Percentiles rank a stretch among this genome's conserved stretches.
Evolutionary conservation across 2,329 filamentous ascomycete species (phyloP).

Genomic region (Aspergillus persii): DNA sequence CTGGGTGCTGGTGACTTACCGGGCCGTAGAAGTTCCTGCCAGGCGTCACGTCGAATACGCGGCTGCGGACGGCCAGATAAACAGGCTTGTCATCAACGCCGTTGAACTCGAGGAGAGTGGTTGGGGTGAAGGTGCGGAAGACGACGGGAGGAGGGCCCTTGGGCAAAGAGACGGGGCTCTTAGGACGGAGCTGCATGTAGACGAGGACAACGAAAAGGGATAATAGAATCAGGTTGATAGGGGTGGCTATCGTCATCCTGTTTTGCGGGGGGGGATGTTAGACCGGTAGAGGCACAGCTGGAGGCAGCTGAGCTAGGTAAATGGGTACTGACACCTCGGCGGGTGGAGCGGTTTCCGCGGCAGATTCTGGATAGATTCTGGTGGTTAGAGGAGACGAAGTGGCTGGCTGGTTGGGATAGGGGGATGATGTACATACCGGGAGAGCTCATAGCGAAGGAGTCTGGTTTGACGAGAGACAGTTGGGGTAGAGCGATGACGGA

Average conservation of each 20-base stretch:
- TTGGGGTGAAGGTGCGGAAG: slow-evolving; percentile 80
- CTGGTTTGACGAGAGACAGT: not conserved
- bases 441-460: not conserved
- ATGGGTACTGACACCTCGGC: slow-evolving; percentile 35
- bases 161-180: slow-evolving; percentile 51
- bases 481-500: not conserved
- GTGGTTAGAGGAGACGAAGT: not conserved
- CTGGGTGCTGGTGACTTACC: slow-evolving; percentile 25
- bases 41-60: slow-evolving; percentile 83
- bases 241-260: slow-evolving; percentile 56
- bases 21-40: slow-evolving; percentile 96
- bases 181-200: slow-evolving; percentile 60
- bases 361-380: not conserved
- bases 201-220: slow-evolving; percentile 56
- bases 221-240: slow-evolving; percentile 61
- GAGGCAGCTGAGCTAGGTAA: not conserved
- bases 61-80: slow-evolving; percentile 86
- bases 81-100: slow-evolving; percentile 72
- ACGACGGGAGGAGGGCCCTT: slow-evolving; percentile 65
- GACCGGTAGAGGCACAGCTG: not conserved
- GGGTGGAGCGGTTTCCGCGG: slow-evolving; percentile 21
- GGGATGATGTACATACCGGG: not conserved
- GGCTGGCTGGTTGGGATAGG: not conserved
- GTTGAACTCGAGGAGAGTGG: slow-evolving; percentile 82
- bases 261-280: not conserved